A percentile compares a stretch with the other conserved stretches of the same genome.
Evolutionary conservation across 2,329 filamentous ascomycete species (phyloP).

Genomic region (Coccinonectria pachysandricola): DNA sequence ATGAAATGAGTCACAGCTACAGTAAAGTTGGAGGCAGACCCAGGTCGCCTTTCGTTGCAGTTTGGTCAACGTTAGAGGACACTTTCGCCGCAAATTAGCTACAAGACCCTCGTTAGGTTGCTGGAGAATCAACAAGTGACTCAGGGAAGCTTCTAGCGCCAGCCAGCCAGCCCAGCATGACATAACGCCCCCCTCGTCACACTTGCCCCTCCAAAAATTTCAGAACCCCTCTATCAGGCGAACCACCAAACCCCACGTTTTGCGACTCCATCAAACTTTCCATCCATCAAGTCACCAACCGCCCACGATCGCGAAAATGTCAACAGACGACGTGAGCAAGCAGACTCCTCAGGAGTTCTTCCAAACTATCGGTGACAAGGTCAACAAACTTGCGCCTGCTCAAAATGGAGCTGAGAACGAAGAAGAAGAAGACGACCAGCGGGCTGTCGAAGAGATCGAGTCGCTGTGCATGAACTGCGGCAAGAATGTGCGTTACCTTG

Average conservation of each 20-base stretch:
- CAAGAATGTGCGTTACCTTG: constrained; percentile 49
- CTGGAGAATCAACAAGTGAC: too few relatives aligned
- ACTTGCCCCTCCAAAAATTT: constrained; percentile 25
- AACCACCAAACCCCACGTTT: too few relatives aligned
- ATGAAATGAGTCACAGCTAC: constrained; percentile 26
- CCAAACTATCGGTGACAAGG: constrained; percentile 52
- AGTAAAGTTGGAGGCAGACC: too few relatives aligned
- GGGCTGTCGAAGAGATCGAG: constrained; percentile 58
- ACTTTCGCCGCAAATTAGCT: too few relatives aligned
- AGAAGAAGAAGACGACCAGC: constrained; percentile 33
- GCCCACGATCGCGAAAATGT: constrained; percentile 26
- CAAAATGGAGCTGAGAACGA: constrained; percentile 23
- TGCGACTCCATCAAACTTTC: too few relatives aligned
- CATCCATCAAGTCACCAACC: constrained; percentile 8
- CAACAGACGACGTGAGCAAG: constrained; percentile 28
- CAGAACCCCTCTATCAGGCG: constrained; percentile 19
- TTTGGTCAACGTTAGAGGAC: too few relatives aligned
- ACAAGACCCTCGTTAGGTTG: too few relatives aligned
- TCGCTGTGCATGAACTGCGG: constrained; percentile 82
- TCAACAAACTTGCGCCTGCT: constrained; percentile 36
- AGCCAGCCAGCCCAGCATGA: constrained; percentile 12
- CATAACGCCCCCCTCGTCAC: constrained; percentile 13
- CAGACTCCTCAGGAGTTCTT: constrained; percentile 44
- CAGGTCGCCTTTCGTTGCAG: too few relatives aligned
- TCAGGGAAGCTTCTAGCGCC: neutral